phyloP scores from a whole-genome alignment of 2,329 filamentous ascomycete genomes.

The Fusarium virguliforme region DNA sequence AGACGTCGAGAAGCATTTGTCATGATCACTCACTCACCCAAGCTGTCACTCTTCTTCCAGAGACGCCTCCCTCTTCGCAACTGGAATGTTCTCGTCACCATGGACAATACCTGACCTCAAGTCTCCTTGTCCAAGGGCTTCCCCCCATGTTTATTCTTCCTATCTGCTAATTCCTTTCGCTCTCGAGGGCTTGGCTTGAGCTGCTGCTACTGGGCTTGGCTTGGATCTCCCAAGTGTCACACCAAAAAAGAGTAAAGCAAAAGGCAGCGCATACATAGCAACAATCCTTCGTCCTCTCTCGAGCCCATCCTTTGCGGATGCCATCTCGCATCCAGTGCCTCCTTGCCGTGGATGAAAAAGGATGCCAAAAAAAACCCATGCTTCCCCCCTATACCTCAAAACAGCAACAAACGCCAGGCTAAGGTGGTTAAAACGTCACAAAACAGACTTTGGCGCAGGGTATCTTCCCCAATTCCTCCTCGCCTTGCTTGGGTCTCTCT shows the following conservation, averaged over 20 bases:
- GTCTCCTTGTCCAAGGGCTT: slow-evolving; percentile 17
- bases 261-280: background rate
- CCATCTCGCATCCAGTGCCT: slow-evolving; percentile 19
- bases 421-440: slow-evolving; percentile 51
- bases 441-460: slow-evolving; percentile 53
- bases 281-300: background rate
- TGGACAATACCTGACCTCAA: slow-evolving; percentile 16
- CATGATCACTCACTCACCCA: slow-evolving; percentile 16
- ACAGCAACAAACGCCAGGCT: slow-evolving; percentile 56
- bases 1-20: slow-evolving; percentile 32
- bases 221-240: too few species aligned
- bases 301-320: slow-evolving; percentile 21
- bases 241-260: background rate
- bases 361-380: slow-evolving; percentile 30
- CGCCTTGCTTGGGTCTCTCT: slow-evolving; percentile 26
- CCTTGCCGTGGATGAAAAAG: slow-evolving; percentile 35
- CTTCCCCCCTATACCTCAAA: slow-evolving; percentile 45
- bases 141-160: slow-evolving; percentile 25
- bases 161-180: background rate
- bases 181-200: slow-evolving; percentile 13
- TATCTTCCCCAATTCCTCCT: slow-evolving; percentile 50
- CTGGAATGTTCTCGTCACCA: slow-evolving; percentile 40
- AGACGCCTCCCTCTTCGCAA: slow-evolving; percentile 23
- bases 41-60: background rate
- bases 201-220: background rate